Evolutionary conservation across 164 flowering plant genomes (phyloP).

Genomic region (Kingdonia uniflora): DNA sequence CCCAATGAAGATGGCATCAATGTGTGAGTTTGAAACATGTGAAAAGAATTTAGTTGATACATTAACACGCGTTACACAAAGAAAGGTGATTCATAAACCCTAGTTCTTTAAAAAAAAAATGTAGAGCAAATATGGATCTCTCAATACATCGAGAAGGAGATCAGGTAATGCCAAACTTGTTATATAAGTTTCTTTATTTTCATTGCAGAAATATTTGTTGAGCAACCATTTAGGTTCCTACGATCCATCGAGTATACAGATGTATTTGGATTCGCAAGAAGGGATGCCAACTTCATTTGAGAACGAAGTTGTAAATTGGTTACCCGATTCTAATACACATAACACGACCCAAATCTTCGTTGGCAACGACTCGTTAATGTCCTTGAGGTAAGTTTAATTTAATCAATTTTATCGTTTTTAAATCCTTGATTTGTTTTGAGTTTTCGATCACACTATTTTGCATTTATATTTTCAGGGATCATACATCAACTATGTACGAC

Average conservation of each 20-base stretch:
- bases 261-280: slow-evolving; percentile 33
- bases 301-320: slow-evolving; percentile 26
- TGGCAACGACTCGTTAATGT: slow-evolving; percentile 23
- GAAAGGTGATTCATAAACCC: slow-evolving; percentile 24
- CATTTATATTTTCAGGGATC: slow-evolving; percentile 17
- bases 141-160: too few species aligned
- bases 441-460: not conserved
- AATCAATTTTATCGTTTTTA: not conserved
- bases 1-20: slow-evolving; percentile 27
- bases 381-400: slow-evolving; percentile 16
- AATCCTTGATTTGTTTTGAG: not conserved
- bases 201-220: slow-evolving; percentile 29
- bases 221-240: slow-evolving; percentile 26
- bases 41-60: slow-evolving; percentile 35
- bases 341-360: slow-evolving; percentile 17
- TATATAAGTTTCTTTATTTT: slow-evolving; percentile 2
- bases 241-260: slow-evolving; percentile 32
- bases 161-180: not conserved
- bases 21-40: slow-evolving; percentile 35
- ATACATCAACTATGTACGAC: slow-evolving; percentile 18
- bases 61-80: slow-evolving; percentile 29
- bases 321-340: slow-evolving; percentile 18
- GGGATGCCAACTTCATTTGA: slow-evolving; percentile 26
- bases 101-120: not conserved
- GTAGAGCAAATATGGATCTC: too few species aligned